phyloP scores from a whole-genome alignment of 2,329 filamentous ascomycete genomes.

The Nannizzia gypsea region DNA sequence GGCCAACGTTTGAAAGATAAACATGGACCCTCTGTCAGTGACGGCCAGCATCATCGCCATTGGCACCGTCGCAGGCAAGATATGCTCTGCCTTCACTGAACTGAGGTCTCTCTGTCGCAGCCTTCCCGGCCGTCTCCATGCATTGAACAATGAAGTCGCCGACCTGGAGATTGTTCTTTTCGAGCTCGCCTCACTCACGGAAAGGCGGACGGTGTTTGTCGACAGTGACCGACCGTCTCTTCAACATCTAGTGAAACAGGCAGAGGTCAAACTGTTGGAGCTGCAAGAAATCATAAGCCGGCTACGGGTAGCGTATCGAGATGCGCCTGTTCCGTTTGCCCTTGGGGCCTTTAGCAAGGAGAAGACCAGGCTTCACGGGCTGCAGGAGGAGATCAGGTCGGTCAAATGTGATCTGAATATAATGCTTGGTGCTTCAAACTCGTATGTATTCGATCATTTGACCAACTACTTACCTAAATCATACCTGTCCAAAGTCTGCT shows the following conservation, averaged over 20 bases:
- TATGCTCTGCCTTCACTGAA: conserved; percentile 17
- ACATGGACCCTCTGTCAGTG: conserved; percentile 21
- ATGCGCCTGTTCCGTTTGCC: not conserved
- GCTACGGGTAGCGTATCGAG: conserved; percentile 7
- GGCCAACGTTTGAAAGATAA: not conserved
- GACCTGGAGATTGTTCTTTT: conserved; percentile 22
- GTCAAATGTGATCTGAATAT: conserved; percentile 23
- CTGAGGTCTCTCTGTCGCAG: conserved; percentile 18
- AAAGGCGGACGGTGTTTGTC: conserved; percentile 7
- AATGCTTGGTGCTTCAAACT: conserved; percentile 21
- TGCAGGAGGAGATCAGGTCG: conserved; percentile 20
- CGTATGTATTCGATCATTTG: conserved; percentile 13
- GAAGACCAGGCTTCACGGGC: conserved; percentile 16
- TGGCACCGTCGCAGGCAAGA: conserved; percentile 17
- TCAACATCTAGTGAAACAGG: conserved; percentile 19
- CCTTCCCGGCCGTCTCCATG: conserved; percentile 21
- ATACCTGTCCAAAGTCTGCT: not conserved
- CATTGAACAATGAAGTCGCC: conserved; percentile 23
- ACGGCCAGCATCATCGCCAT: conserved; percentile 19
- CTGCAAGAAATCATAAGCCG: conserved; percentile 17
- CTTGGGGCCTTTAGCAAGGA: conserved; percentile 10
- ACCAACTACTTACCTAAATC: too few species aligned
- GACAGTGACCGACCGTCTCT: conserved; percentile 9
- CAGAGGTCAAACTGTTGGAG: conserved; percentile 19
- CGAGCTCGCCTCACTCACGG: not conserved